Percentiles rank a stretch among this genome's conserved stretches.
These are phyloP conservation scores for Anisogramma anomala DNA, from an alignment of 2,329 filamentous ascomycete genomes.

Conservation along the genomic window DNA sequence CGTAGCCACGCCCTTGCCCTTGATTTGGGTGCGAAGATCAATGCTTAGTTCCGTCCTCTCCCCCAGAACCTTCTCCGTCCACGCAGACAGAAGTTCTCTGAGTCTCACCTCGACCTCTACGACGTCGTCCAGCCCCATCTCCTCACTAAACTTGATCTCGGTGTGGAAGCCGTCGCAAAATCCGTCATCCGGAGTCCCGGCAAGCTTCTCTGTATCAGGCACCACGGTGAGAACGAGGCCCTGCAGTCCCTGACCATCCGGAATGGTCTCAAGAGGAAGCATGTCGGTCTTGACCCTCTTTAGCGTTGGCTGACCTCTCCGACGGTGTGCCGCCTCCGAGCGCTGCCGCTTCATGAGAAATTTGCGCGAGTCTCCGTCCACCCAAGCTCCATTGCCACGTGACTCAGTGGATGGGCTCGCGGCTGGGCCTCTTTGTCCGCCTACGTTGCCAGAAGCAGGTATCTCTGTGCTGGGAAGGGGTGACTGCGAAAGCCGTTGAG, in stretches of 20 bases:
- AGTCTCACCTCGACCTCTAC: constrained; percentile 4
- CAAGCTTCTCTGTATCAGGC: constrained; percentile 1
- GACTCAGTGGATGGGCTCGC: not conserved
- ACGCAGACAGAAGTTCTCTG: constrained; percentile 1
- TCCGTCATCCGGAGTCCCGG: not conserved
- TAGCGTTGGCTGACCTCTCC: constrained; percentile 11
- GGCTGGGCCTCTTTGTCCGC: not conserved
- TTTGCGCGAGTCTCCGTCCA: constrained; percentile 10
- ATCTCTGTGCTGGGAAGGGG: not conserved
- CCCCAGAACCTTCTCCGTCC: constrained; percentile 3
- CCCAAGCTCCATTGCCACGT: not conserved
- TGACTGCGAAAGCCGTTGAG: not conserved
- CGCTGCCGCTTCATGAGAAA: constrained; percentile 17
- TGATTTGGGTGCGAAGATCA: constrained; percentile 3
- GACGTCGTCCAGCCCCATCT: constrained; percentile 5
- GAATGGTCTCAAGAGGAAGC: constrained; percentile 19
- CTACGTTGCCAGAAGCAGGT: not conserved
- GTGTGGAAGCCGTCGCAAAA: not conserved
- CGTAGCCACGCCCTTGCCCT: constrained; percentile 1
- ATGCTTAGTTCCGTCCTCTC: constrained; percentile 2
- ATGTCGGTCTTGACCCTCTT: constrained; percentile 17
- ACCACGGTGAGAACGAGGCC: constrained; percentile 13
- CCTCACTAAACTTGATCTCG: not conserved
- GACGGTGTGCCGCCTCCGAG: constrained; percentile 10
- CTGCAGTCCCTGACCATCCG: constrained; percentile 10